Evolutionary conservation across 495 filamentous ascomycete genomes (phyloP).

Genomic region (Penicillium malachiteum): DNA sequence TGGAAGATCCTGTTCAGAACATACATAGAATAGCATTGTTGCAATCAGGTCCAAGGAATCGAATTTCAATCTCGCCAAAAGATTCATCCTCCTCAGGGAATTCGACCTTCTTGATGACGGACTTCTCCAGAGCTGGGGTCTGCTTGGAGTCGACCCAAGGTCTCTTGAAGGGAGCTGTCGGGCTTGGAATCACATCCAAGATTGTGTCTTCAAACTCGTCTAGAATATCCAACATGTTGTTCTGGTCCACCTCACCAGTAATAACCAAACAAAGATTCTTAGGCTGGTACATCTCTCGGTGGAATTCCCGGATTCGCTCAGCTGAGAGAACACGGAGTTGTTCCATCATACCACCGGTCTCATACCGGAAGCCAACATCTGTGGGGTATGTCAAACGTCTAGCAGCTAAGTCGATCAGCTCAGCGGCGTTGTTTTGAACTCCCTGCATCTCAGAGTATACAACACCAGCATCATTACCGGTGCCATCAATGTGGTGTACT

Average conservation of each 20-base stretch:
- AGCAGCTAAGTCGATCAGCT: conserved; percentile 81
- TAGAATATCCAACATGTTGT: conserved; percentile 72
- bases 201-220: conserved; percentile 89
- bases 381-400: conserved; percentile 82
- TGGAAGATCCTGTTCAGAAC: conserved; percentile 13
- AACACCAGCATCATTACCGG: conserved; percentile 92
- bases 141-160: conserved; percentile 89
- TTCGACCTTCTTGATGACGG: conserved; percentile 71
- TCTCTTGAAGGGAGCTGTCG: conserved; percentile 73
- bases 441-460: conserved; percentile 99
- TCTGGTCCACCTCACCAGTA: conserved; percentile 84
- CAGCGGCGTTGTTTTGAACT: conserved; percentile 75
- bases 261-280: conserved; percentile 91
- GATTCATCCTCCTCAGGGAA: conserved; percentile 98
- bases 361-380: conserved; percentile 88
- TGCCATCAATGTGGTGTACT: conserved; percentile 91
- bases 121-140: conserved; percentile 66
- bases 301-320: conserved; percentile 87
- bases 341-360: conserved; percentile 97
- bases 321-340: conserved; percentile 79
- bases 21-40: conserved; percentile 57
- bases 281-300: conserved; percentile 97
- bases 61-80: conserved; percentile 78
- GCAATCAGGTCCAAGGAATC: conserved; percentile 80
- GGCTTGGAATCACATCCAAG: conserved; percentile 71